Base-by-base conservation (phyloP, 2,329 filamentous ascomycete species). In the Diaporthe destruens region DNA sequence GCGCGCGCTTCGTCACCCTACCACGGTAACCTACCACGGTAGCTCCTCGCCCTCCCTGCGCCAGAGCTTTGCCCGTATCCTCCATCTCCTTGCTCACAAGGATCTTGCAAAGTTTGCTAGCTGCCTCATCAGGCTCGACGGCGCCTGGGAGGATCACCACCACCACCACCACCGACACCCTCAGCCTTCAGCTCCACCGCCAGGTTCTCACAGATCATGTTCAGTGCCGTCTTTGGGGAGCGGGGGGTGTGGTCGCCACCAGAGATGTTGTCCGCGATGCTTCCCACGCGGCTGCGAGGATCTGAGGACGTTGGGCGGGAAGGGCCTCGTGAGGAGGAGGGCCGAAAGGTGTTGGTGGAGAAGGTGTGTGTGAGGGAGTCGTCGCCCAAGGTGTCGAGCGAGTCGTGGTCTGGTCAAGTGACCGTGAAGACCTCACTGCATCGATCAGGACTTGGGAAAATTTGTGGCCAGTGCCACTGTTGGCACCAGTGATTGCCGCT, bases 121-220 rank as follows among this genome's bases (percentile, higher is more conserved):
- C 85, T 57, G 84, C 85, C 76, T 85, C 82, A 7, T 84, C 83
- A 7, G 84, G 82, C 76, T 83, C 79, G 23, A 86, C 83, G n/a
- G 81, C 81, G 23, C 82, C 83, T n/a, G 78, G 74, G 1, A 78
- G 73, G 36, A 86, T 68, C 39, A 80, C 75, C 2, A 86, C 83
- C 6, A 80, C 78, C n/a, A n/a, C n/a, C n/a, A n/a, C n/a, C n/a
- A n/a, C n/a, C n/a, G 4, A 86, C 79, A 11, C 81, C 80, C 70
- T 82, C 80, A 3, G 78, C 78, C 67, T 76, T 79, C 69, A 86
- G 73, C 74, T 86, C 84, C 65, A 85, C 76, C 3, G 82, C 80
- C 76, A 86, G 72, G 71, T 78, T 84, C 77, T 85, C 84, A 61
- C 82, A 84, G 18, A 86, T 77, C 49, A 78, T 81, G 73, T 86